These are phyloP conservation scores for Ascochyta fabae DNA, from an alignment of 2,329 filamentous ascomycete species.

Conservation along the genomic window DNA sequence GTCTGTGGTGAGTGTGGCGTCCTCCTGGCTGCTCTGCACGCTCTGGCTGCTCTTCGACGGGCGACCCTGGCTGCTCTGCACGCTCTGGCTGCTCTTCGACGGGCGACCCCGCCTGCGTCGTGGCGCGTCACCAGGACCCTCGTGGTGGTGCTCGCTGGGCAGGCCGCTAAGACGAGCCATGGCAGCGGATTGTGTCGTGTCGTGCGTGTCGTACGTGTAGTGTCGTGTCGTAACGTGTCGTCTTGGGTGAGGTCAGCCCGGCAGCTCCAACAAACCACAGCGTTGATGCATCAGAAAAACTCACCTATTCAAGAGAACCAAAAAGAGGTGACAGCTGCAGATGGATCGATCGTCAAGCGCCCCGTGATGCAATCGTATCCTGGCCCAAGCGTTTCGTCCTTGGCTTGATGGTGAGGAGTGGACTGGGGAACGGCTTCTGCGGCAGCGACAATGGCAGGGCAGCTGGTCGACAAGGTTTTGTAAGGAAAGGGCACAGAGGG, in stretches of 20 bases:
- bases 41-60: slow-evolving; percentile 33
- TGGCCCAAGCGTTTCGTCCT: slow-evolving; percentile 10
- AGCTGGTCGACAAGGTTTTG: slow-evolving; percentile 11
- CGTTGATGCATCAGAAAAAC: slow-evolving; percentile 6
- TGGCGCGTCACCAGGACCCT: slow-evolving; percentile 43
- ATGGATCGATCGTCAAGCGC: slow-evolving; percentile 16
- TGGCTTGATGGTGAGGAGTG: background rate
- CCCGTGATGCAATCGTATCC: slow-evolving; percentile 7
- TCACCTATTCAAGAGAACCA: slow-evolving; percentile 17
- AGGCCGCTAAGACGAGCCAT: slow-evolving; percentile 47
- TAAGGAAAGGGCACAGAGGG: slow-evolving; percentile 6
- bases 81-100: slow-evolving; percentile 33
- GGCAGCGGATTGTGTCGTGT: slow-evolving; percentile 8
- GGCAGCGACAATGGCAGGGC: slow-evolving; percentile 7
- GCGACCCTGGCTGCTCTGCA: slow-evolving; percentile 35
- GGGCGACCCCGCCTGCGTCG: slow-evolving; percentile 42
- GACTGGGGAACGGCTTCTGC: slow-evolving; percentile 7
- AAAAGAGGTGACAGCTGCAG: slow-evolving; percentile 10
- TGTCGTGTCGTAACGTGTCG: slow-evolving; percentile 1
- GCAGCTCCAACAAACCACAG: background rate
- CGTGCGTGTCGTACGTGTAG: no score
- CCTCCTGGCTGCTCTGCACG: slow-evolving; percentile 30
- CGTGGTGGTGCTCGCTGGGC: slow-evolving; percentile 45
- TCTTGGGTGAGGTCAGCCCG: slow-evolving; percentile 5
- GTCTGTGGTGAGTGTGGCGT: slow-evolving; percentile 2